Percentiles rank a stretch among this genome's conserved stretches.
Conservation (phyloP, 345 rosid genomes). For the Psidium guajava region DNA sequence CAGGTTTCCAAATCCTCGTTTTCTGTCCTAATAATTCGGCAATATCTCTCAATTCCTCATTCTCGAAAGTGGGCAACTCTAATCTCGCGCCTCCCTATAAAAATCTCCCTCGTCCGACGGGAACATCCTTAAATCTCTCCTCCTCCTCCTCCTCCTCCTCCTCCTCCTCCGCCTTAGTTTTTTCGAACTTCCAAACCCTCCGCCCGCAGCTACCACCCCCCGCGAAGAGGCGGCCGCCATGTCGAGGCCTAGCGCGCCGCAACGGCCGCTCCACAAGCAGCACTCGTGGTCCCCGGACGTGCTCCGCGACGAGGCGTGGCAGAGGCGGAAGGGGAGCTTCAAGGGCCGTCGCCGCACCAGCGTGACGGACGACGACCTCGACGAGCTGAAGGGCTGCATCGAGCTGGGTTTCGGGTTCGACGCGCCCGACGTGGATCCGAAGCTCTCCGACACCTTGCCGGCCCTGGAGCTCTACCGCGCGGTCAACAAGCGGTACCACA, state of each 20-base stretch:
- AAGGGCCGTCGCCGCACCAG: slow-evolving; percentile 27
- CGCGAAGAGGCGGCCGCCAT: neutral
- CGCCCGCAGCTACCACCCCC: neutral
- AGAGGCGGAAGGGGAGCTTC: slow-evolving; percentile 25
- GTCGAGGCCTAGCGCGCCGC: slow-evolving; percentile 3
- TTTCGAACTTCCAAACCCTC: too few species aligned
- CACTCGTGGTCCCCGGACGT: slow-evolving; percentile 86
- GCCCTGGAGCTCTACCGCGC: slow-evolving; percentile 72
- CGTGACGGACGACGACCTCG: slow-evolving; percentile 69
- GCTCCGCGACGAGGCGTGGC: slow-evolving; percentile 73
- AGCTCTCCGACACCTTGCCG: slow-evolving; percentile 51
- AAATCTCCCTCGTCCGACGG: neutral
- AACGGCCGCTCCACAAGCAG: slow-evolving; percentile 35
- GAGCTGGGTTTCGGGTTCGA: slow-evolving; percentile 91
- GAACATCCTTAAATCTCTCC: neutral
- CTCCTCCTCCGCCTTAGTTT: neutral
- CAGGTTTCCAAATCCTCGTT: neutral
- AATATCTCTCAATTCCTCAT: neutral
- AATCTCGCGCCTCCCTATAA: neutral
- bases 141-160: neutral
- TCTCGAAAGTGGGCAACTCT: neutral
- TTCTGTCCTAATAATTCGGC: neutral
- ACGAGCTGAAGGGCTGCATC: slow-evolving; percentile 74
- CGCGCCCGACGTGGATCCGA: slow-evolving; percentile 60
- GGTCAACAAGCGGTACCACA: slow-evolving; percentile 48